These are phyloP conservation scores for Aspergillus bridgeri DNA, from an alignment of 495 filamentous ascomycete species.

Conservation along the genomic window DNA sequence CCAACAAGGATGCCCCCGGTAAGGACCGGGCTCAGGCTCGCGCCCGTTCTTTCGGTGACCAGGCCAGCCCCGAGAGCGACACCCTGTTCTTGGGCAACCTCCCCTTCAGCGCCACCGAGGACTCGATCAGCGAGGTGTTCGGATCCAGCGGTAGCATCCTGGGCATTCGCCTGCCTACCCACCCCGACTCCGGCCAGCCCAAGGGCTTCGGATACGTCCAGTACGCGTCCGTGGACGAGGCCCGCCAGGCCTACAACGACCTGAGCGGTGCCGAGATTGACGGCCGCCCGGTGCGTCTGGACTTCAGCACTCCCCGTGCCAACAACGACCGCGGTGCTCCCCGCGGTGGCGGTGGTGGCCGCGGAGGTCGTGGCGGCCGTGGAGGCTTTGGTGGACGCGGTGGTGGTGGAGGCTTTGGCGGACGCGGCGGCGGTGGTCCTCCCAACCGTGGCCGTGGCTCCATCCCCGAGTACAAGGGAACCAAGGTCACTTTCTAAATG, in stretches of 20 bases:
- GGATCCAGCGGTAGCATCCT: constrained; percentile 64
- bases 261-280: constrained; percentile 73
- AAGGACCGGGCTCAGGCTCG: constrained; percentile 63
- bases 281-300: constrained; percentile 80
- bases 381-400: constrained; percentile 49
- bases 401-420: constrained; percentile 53
- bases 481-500: constrained; percentile 83
- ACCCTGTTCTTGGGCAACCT: constrained; percentile 96
- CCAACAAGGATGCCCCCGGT: constrained; percentile 46
- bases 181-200: constrained; percentile 76
- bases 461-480: constrained; percentile 84
- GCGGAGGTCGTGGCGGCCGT: constrained; percentile 51
- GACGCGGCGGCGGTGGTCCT: constrained; percentile 47
- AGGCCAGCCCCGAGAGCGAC: constrained; percentile 69
- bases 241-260: constrained; percentile 68
- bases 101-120: constrained; percentile 77
- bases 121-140: constrained; percentile 71
- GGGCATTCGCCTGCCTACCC: constrained; percentile 85
- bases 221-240: constrained; percentile 80
- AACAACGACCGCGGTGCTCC: constrained; percentile 54
- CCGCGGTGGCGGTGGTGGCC: constrained; percentile 50
- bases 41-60: constrained; percentile 74
- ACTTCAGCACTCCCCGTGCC: constrained; percentile 79
- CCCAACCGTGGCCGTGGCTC: constrained; percentile 64
- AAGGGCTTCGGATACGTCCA: constrained; percentile 97